phyloP scores from a whole-genome alignment of 805 yeast genomes.

The Barnettozyma sp. region DNA sequence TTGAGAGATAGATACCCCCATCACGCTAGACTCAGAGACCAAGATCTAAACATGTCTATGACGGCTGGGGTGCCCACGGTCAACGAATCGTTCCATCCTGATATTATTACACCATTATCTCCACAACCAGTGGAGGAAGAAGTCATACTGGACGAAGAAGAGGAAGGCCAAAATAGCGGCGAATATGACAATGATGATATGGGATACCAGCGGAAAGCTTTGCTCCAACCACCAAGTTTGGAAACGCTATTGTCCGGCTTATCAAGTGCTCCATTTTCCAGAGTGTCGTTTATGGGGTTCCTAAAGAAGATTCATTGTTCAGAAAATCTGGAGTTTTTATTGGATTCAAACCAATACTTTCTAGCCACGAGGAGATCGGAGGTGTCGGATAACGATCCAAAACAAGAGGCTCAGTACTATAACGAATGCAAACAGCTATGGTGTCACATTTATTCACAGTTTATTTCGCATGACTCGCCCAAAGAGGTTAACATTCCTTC shows the following conservation, averaged over 20 bases:
- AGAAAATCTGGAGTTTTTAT: conserved; percentile 24
- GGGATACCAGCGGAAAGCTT: too few species aligned
- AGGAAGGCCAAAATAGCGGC: too few species aligned
- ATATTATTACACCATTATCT: too few species aligned
- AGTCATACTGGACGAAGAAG: too few species aligned
- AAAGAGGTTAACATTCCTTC: conserved; percentile 29
- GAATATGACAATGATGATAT: too few species aligned
- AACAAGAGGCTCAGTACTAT: background rate
- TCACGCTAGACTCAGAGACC: too few species aligned
- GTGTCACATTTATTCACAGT: conserved; percentile 31
- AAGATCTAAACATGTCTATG: too few species aligned
- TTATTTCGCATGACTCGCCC: conserved; percentile 33
- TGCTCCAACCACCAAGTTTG: conserved; percentile 21
- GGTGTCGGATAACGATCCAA: background rate
- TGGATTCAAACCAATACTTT: conserved; percentile 17
- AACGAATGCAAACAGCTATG: conserved; percentile 14
- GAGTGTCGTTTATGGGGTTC: conserved; percentile 22
- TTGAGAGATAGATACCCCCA: too few species aligned
- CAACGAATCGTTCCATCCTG: too few species aligned
- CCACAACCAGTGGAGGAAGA: too few species aligned
- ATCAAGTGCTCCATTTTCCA: conserved; percentile 22
- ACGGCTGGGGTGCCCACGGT: too few species aligned
- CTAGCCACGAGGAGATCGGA: conserved; percentile 7
- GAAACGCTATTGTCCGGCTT: conserved; percentile 20
- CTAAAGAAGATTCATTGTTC: conserved; percentile 22